Base-by-base conservation (phyloP, 1,284 basidiomycete species). In the Microbotryomycetes sp. region DNA sequence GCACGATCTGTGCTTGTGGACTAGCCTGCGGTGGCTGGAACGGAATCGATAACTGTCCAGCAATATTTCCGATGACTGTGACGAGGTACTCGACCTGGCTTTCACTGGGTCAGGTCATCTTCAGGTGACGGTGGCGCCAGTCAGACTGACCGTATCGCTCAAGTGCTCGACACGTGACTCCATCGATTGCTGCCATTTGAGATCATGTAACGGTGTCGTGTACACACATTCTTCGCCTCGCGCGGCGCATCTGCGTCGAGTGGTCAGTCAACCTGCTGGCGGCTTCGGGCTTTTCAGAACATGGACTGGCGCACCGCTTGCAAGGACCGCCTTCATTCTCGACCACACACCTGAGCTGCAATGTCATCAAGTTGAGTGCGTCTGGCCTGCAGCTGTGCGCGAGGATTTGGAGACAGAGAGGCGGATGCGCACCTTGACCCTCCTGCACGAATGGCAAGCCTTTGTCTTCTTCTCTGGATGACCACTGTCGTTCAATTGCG, bases 141-240 rank as follows among this genome's bases (percentile, higher is more conserved):
- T n/a, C n/a, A 29, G 31, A 35, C 21, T 3, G n/a, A 27, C 50
- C 26, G 45, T 28, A 5, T 28, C 29, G 2, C 5, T 29, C 51
- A 52, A 52, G 11, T 28, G 29, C 7, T 52, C 51, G 51, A 52
- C 27, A 18, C 51, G 51, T 13, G 13, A 21, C 6, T n/a, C 28
- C 18, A 30, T 55, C 5, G 23, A 46, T 27, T 55, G 16, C 45
- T 55, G 54, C 54, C 54, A 55, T 18, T 55, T 46, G 16, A 41
- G 52, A 7, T 35, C 54, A 21, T 55, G 54, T 3, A 55, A 45
- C 7, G 54, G 54, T 2, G 30, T 48, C n/a, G 27, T 55, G 45
- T 46, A 55, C 3, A n/a, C 9, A 11, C 54, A 55, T 13, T 55
- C 54, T 47, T 55, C 54, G 5, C n/a, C 27, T 2, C 54, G 9